Evolutionary conservation across 768 basidiomycete genomes (phyloP).

Genomic region (Podaxis pistillaris): DNA sequence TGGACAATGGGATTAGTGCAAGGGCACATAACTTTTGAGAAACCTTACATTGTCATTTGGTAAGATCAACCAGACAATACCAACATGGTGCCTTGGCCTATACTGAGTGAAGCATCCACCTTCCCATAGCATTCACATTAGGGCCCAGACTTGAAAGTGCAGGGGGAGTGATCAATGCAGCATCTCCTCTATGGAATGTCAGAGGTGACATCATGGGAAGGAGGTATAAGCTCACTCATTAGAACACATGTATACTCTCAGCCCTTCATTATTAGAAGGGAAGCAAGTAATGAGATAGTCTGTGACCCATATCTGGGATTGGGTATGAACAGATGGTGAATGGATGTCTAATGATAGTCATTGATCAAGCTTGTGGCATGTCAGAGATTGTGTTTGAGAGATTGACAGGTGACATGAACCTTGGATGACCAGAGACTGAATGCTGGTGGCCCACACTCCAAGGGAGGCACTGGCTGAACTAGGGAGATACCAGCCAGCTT

Average conservation of each 20-base stretch:
- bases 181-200: conserved; percentile 46
- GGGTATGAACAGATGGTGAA: conserved; percentile 55
- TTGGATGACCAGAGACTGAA: conserved; percentile 82
- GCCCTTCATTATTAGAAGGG: conserved; percentile 25
- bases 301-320: conserved; percentile 67
- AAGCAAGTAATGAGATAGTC: conserved; percentile 70
- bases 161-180: conserved; percentile 47
- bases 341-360: conserved; percentile 61
- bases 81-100: conserved; percentile 56
- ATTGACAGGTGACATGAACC: conserved; percentile 33
- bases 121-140: conserved; percentile 34
- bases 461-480: conserved; percentile 26
- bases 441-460: conserved; percentile 76
- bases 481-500: conserved; percentile 56
- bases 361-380: conserved; percentile 51
- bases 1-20: conserved; percentile 1
- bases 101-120: conserved; percentile 49
- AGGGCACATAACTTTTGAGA: not conserved
- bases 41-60: conserved; percentile 52
- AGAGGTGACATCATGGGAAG: not conserved
- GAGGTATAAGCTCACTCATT: conserved; percentile 53
- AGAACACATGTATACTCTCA: conserved; percentile 67
- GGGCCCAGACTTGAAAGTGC: not conserved
- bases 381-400: not conserved
- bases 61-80: conserved; percentile 52